These are phyloP conservation scores for Hibiscus syriacus DNA, from an alignment of 345 rosid genomes.

Conservation along the genomic window DNA sequence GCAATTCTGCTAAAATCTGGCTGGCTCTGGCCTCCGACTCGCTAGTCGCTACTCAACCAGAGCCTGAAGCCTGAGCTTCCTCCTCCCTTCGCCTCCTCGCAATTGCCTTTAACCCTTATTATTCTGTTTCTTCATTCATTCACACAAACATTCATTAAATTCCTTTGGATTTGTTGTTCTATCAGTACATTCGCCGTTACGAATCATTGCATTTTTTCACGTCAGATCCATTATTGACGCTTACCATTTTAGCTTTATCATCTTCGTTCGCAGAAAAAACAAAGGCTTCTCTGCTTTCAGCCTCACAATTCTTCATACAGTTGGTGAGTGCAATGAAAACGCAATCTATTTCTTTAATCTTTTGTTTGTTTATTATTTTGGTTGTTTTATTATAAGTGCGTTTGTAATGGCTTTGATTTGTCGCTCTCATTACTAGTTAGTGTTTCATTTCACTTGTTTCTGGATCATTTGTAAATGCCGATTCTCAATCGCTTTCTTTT, in stretches of 20 bases:
- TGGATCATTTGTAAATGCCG: not conserved
- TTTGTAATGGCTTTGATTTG: not conserved
- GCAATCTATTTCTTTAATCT: not conserved
- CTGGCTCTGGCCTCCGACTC: not conserved
- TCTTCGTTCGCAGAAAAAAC: not conserved
- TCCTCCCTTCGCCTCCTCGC: not conserved
- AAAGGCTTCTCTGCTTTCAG: not conserved
- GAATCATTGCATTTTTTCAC: not conserved
- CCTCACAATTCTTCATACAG: not conserved
- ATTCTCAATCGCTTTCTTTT: not conserved
- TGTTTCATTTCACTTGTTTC: not conserved
- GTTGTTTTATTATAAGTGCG: not conserved
- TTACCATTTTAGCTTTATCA: not conserved
- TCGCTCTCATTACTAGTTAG: not conserved
- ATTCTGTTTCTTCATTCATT: not conserved
- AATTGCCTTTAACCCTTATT: not conserved
- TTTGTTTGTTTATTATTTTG: not conserved
- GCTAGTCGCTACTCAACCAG: not conserved
- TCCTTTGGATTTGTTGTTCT: not conserved
- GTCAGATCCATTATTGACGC: not conserved
- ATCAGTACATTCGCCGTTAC: not conserved
- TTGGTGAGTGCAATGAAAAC: not conserved
- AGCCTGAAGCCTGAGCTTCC: not conserved
- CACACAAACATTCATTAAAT: not conserved
- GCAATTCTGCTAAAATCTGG: constrained; percentile 4